Base-by-base conservation (phyloP, 352 stramenopile species). In the Phytophthora constricta region DNA sequence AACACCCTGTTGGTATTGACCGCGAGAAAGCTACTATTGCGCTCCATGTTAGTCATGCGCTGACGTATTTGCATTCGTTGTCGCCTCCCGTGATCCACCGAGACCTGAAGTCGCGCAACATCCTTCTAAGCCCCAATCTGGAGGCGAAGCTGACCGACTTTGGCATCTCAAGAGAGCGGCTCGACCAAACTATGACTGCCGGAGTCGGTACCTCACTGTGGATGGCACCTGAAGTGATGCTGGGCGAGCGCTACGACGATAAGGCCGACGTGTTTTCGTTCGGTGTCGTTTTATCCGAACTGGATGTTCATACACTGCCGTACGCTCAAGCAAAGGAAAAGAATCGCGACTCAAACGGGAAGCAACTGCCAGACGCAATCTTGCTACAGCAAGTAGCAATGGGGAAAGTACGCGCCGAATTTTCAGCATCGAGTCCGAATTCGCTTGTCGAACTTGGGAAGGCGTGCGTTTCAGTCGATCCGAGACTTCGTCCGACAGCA, bases 91-190 rank as follows among this genome's bases (percentile, higher is more conserved):
- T n/a, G n/a, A n/a, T n/a, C n/a, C n/a, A n/a, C n/a, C n/a, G n/a
- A n/a, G n/a, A 90, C 62, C 65, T 92, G 46, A 92, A 90, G 75
- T 91, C 80, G 46, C 70, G 80, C 34, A 91, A 91, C 65, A 77
- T 92, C 51, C 63, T 92, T 20, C 61, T 92, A 7, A 91, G 77
- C 61, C 9, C 39, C 7, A 63, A 77, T 16, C 69, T 71, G 25
- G 64, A 68, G 7, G 76, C 80, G 10, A 89, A 89, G 67, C 51
- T 89, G 22, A 69, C 53, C 2, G 81, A 87, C 59, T 86, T 90
- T 70, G 78, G 81, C 13, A 76, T 84, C 33, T 84, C 74, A 28
- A 68, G 77, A 17, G 58, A 64, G 25, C 20, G 45, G 3, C 27
- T 22, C 1, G 63, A 76, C 16, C 20, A 28, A 2, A 62, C 57